Evolutionary conservation across 345 rosid species (phyloP).

Genomic region (Brassica juncea): DNA sequence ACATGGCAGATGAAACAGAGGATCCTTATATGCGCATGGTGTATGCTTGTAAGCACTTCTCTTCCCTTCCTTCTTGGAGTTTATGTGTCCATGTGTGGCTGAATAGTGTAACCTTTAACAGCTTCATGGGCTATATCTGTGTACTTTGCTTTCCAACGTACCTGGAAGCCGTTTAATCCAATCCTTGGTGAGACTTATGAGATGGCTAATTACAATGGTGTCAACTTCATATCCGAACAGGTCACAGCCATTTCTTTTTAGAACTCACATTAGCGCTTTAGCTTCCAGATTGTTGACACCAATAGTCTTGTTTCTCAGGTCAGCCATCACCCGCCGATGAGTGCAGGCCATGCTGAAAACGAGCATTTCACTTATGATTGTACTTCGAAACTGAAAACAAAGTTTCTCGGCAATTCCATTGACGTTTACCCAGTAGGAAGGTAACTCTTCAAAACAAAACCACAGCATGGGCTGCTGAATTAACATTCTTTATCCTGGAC

Average conservation of each 20-base stretch:
- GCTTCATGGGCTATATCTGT: slow-evolving; percentile 95
- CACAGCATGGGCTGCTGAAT: not conserved
- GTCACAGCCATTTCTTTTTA: slow-evolving; percentile 35
- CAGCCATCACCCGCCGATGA: slow-evolving; percentile 86
- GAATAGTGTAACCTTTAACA: slow-evolving; percentile 39
- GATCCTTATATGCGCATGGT: slow-evolving; percentile 95
- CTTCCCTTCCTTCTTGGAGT: not conserved
- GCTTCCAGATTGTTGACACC: slow-evolving; percentile 21
- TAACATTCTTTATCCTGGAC: slow-evolving; percentile 1
- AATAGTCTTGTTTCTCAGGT: slow-evolving; percentile 48
- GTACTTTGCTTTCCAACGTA: slow-evolving; percentile 80
- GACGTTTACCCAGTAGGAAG: slow-evolving; percentile 87
- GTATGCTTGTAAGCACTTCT: slow-evolving; percentile 66
- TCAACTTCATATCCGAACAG: slow-evolving; percentile 86
- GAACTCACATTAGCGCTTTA: not conserved
- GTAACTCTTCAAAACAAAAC: slow-evolving; percentile 13
- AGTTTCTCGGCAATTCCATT: slow-evolving; percentile 75
- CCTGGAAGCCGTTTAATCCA: slow-evolving; percentile 99
- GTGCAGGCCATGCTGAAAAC: slow-evolving; percentile 84
- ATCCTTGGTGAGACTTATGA: slow-evolving; percentile 98
- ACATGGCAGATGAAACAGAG: slow-evolving; percentile 90
- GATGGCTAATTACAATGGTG: slow-evolving; percentile 71
- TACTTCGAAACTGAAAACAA: slow-evolving; percentile 81
- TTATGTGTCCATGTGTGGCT: slow-evolving; percentile 2
- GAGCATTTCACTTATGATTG: slow-evolving; percentile 76